Percentiles rank a stretch among this genome's conserved stretches.
phyloP scores from a whole-genome alignment of 2,329 filamentous ascomycete genomes.

The Lasiodiplodia theobromae region DNA sequence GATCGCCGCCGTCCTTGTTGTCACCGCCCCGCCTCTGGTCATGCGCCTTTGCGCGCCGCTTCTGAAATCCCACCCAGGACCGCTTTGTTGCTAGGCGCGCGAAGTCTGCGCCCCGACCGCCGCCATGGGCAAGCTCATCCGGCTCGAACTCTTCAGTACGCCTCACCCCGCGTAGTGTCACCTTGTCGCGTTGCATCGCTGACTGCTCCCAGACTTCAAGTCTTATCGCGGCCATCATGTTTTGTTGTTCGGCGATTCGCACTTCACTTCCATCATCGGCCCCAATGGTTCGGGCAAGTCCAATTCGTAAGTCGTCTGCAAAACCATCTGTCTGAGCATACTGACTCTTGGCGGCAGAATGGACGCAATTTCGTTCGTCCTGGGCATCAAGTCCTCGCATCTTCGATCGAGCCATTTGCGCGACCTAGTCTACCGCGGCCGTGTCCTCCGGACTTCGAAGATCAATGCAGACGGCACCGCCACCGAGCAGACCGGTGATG shows the following conservation, averaged over 20 bases:
- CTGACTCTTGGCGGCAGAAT: slow-evolving; percentile 67
- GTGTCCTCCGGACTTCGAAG: slow-evolving; percentile 88
- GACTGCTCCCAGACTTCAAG: slow-evolving; percentile 80
- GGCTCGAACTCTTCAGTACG: slow-evolving; percentile 91
- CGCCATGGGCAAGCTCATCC: slow-evolving; percentile 91
- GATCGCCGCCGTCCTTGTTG: neutral
- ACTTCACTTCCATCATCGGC: slow-evolving; percentile 98
- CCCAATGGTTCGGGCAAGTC: slow-evolving; percentile 99
- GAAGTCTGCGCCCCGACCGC: neutral
- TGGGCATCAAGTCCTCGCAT: slow-evolving; percentile 98
- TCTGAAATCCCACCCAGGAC: neutral
- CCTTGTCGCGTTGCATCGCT: slow-evolving; percentile 33
- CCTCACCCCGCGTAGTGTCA: slow-evolving; percentile 34
- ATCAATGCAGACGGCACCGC: slow-evolving; percentile 91
- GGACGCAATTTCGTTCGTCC: slow-evolving; percentile 98
- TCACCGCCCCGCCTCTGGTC: slow-evolving; percentile 14
- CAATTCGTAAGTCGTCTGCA: slow-evolving; percentile 75
- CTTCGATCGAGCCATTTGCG: slow-evolving; percentile 91
- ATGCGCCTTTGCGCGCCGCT: slow-evolving; percentile 23
- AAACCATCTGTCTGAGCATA: slow-evolving; percentile 20
- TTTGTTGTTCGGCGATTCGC: slow-evolving; percentile 94
- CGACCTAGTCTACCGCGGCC: slow-evolving; percentile 94
- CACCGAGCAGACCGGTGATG: slow-evolving; percentile 50
- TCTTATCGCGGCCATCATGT: slow-evolving; percentile 98
- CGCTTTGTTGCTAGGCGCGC: slow-evolving; percentile 2